Conservation (phyloP, 2,329 filamentous ascomycete species). For the Fusarium abutilonis region DNA sequence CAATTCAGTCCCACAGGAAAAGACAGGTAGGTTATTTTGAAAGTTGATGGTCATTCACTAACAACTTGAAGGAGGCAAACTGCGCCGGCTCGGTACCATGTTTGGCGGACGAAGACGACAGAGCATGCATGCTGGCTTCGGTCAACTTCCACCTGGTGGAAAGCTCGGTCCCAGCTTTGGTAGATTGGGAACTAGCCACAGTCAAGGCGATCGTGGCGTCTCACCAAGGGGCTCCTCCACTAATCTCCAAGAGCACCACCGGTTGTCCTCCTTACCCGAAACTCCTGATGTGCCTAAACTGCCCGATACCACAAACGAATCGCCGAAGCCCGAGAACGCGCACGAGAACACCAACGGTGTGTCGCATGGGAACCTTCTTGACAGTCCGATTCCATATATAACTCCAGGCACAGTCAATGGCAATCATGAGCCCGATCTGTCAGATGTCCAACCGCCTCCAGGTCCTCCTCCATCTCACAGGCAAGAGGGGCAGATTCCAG, state of each 20-base stretch:
- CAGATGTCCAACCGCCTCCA: conserved; percentile 62
- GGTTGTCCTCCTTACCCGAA: conserved; percentile 68
- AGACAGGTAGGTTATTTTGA: conserved; percentile 49
- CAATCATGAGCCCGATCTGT: conserved; percentile 56
- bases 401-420: conserved; percentile 58
- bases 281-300: conserved; percentile 56
- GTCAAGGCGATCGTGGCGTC: conserved; percentile 54
- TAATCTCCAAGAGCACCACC: conserved; percentile 65
- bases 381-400: conserved; percentile 45
- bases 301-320: conserved; percentile 44
- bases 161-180: conserved; percentile 67
- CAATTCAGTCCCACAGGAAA: conserved; percentile 47
- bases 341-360: conserved; percentile 61
- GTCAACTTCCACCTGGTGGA: conserved; percentile 57
- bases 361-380: conserved; percentile 47
- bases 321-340: conserved; percentile 35
- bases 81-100: conserved; percentile 75
- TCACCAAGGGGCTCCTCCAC: conserved; percentile 69
- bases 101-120: conserved; percentile 70
- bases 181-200: conserved; percentile 71
- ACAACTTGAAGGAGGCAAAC: conserved; percentile 59
- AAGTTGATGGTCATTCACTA: conserved; percentile 23
- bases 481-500: conserved; percentile 52
- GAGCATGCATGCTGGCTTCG: conserved; percentile 72
- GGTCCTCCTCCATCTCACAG: conserved; percentile 58